Percentiles rank a stretch among this genome's conserved stretches.
Evolutionary conservation across 129 eudicot genomes (phyloP).

Genomic region (Tagetes patula): DNA sequence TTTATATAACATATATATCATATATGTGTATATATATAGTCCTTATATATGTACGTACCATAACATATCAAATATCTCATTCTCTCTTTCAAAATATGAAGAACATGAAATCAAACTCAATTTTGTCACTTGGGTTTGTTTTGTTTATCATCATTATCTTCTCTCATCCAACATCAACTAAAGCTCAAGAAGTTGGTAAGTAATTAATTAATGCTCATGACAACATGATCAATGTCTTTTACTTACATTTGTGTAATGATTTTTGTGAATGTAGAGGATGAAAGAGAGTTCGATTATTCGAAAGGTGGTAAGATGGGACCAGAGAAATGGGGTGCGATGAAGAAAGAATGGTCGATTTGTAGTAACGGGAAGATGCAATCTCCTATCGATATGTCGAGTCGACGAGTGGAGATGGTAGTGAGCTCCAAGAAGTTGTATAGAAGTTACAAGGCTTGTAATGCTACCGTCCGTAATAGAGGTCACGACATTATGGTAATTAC

Average conservation of each 20-base stretch:
- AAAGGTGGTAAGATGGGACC: constrained; percentile 52
- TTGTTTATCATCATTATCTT: constrained; percentile 22
- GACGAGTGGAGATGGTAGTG: constrained; percentile 32
- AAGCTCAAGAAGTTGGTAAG: constrained; percentile 66
- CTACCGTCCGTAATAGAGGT: constrained; percentile 51
- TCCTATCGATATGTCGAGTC: constrained; percentile 55
- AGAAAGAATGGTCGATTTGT: constrained; percentile 57
- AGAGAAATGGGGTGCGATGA: constrained; percentile 49
- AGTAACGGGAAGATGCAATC: constrained; percentile 58
- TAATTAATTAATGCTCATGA: no score
- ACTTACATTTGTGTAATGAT: no score
- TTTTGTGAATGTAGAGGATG: constrained; percentile 43
- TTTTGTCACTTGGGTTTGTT: constrained; percentile 33
- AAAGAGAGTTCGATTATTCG: constrained; percentile 50
- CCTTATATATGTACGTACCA: neutral
- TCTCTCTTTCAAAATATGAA: constrained; percentile 16
- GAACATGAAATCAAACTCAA: constrained; percentile 23
- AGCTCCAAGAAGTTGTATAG: constrained; percentile 23
- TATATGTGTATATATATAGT: constrained; percentile 4
- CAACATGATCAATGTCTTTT: no score
- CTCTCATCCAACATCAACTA: constrained; percentile 24
- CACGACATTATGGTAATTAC: constrained; percentile 52
- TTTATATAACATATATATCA: neutral
- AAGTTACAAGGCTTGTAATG: constrained; percentile 40
- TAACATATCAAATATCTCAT: neutral